Evolutionary conservation across 2,329 filamentous ascomycete genomes (phyloP).

Genomic region (Tolypocladium capitatum): DNA sequence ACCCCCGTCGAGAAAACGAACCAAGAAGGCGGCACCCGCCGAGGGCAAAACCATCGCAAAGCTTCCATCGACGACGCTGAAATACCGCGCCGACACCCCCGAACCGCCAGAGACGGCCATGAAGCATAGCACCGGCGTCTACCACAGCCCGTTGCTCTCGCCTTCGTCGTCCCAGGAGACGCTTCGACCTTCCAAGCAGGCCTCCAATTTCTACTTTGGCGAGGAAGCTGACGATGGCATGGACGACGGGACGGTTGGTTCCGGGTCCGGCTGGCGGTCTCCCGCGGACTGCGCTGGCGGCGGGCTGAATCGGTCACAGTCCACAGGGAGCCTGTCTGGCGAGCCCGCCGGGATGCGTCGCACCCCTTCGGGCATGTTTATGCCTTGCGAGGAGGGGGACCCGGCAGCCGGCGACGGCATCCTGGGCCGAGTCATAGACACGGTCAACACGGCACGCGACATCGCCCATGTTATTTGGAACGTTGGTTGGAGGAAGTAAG

Average conservation of each 20-base stretch:
- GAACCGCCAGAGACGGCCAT: constrained; percentile 50
- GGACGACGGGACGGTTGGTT: constrained; percentile 17
- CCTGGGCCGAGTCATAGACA: constrained; percentile 70
- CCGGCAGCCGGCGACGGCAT: constrained; percentile 47
- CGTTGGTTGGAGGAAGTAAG: constrained; percentile 44
- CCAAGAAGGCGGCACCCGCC: constrained; percentile 27
- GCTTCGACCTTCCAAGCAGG: constrained; percentile 54
- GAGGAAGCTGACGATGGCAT: constrained; percentile 47
- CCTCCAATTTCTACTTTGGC: constrained; percentile 48
- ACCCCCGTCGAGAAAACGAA: constrained; percentile 30
- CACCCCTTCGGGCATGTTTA: constrained; percentile 80
- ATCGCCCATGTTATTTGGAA: constrained; percentile 63
- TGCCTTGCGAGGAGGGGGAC: constrained; percentile 71
- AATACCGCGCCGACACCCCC: constrained; percentile 66
- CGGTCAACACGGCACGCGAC: constrained; percentile 58
- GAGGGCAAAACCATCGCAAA: constrained; percentile 82
- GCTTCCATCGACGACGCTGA: constrained; percentile 75
- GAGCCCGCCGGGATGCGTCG: constrained; percentile 54
- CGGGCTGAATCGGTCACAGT: constrained; percentile 33
- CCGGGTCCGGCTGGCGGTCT: constrained; percentile 19
- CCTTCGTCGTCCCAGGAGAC: constrained; percentile 77
- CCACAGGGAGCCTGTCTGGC: constrained; percentile 33
- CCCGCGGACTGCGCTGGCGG: constrained; percentile 9
- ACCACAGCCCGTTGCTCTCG: constrained; percentile 41
- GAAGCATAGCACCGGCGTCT: constrained; percentile 41